Base-by-base conservation (phyloP, 2,329 filamentous ascomycete genomes). In the Acephala macrosclerotiorum region DNA sequence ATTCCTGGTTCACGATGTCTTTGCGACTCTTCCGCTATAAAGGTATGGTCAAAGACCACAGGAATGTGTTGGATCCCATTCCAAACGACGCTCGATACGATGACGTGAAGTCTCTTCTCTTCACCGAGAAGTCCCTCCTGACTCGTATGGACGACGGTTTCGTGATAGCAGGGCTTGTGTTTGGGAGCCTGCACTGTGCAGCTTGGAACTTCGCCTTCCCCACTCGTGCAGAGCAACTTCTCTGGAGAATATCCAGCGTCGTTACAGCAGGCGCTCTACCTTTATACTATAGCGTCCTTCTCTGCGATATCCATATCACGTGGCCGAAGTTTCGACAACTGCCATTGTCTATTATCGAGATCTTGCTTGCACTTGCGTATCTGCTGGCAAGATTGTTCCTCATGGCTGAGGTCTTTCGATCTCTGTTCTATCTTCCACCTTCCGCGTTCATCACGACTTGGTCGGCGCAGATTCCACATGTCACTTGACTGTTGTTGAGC, bases 371-470 rank as follows among this genome's bases (percentile, higher is more conserved):
- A 8, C 25, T 51, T 9, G 22, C 22, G 18, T 51, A 51, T 51
- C 12, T 51, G 4, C 5, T 51, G 4, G 47, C 47, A 20, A 33
- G 49, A n/a, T n/a, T 58, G 22, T 58, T 58, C 20, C 40, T 58
- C 7, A 58, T 45, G 25, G 56, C 26, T 3, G 56, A 58, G 22
- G 36, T 58, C 14, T 58, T 58, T 58, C 56, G 56, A 1, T 45
- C 35, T 4, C 16, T 58, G 18, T 58, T 58, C n/a, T 58, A 42
- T n/a, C 56, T 58, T 45, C 56, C 56, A 6, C 56, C 56, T 58
- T 58, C 56, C 11, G 56, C 56, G 8, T 45, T 58, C 22, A 29
- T 58, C 22, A 45, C 36, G 22, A 58, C 56, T 14, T 58, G 56
- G 56, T 40, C 35, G n/a, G 20, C 56, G 12, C 20, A 40, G 16